Evolutionary conservation across 2,329 filamentous ascomycete species (phyloP).

Genomic region (Botrytis hyacinthi): DNA sequence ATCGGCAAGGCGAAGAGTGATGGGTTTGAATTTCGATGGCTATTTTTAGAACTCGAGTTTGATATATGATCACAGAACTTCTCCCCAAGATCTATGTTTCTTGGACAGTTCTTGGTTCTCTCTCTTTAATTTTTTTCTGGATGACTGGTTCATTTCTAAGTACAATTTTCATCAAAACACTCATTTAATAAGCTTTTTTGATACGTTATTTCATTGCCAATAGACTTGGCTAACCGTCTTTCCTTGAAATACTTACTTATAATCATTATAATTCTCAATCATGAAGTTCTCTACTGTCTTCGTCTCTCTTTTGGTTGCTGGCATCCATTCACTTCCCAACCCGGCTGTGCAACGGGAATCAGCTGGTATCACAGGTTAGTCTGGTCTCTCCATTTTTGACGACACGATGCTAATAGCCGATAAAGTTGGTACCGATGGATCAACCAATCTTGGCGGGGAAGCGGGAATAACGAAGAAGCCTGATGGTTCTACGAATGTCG

Average conservation of each 20-base stretch:
- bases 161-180: neutral
- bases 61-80: conserved; percentile 1
- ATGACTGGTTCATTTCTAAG: conserved; percentile 14
- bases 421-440: conserved; percentile 4
- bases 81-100: neutral
- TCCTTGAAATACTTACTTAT: neutral
- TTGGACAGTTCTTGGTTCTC: neutral
- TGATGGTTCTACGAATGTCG: conserved; percentile 7
- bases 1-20: neutral
- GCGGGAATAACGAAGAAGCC: conserved; percentile 14
- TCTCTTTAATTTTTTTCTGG: neutral
- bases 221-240: conserved; percentile 7
- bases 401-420: neutral
- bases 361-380: conserved; percentile 16
- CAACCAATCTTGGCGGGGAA: neutral
- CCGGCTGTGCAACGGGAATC: conserved; percentile 4
- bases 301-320: conserved; percentile 9
- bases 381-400: no score
- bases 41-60: conserved; percentile 12
- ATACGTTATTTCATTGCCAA: neutral
- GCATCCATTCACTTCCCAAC: conserved; percentile 16
- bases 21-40: neutral
- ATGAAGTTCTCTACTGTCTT: conserved; percentile 16
- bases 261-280: neutral
- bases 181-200: neutral